phyloP scores from a whole-genome alignment of 2,329 filamentous ascomycete genomes.

The Furcasterigmium furcatum region DNA sequence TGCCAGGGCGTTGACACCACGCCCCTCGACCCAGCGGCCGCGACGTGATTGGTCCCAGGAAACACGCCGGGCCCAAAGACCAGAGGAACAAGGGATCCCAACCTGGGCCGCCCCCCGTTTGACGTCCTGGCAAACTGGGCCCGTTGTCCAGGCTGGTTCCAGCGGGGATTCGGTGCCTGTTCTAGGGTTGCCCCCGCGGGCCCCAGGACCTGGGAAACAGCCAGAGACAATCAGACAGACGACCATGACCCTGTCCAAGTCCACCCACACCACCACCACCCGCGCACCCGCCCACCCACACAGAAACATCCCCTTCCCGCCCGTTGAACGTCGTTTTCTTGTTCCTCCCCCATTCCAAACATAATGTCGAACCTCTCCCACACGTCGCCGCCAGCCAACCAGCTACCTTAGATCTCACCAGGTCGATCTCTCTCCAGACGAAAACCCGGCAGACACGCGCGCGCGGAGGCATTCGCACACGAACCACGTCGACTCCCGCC shows the following conservation, averaged over 20 bases:
- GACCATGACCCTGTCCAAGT: not conserved
- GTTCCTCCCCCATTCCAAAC: not conserved
- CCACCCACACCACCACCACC: not conserved
- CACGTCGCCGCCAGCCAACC: not conserved
- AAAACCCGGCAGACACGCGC: not conserved
- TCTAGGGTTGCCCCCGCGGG: not conserved
- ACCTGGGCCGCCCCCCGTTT: no score
- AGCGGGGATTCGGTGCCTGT: not conserved
- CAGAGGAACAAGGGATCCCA: no score
- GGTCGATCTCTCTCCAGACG: not conserved
- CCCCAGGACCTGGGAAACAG: not conserved
- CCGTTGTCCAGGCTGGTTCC: no score
- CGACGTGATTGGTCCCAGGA: no score
- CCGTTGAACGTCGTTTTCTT: slow-evolving; percentile 1
- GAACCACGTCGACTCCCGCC: not conserved
- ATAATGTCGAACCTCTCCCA: not conserved
- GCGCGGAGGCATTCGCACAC: not conserved
- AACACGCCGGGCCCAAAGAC: no score
- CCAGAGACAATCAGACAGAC: not conserved
- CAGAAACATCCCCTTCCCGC: not conserved
- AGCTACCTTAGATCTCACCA: not conserved
- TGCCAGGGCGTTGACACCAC: no score
- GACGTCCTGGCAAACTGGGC: no score
- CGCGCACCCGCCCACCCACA: no score
- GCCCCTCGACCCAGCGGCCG: no score